Percentiles rank a stretch among this genome's conserved stretches.
Evolutionary conservation across 805 yeast species (phyloP).

Genomic region (Yamadazyma tumulicola): DNA sequence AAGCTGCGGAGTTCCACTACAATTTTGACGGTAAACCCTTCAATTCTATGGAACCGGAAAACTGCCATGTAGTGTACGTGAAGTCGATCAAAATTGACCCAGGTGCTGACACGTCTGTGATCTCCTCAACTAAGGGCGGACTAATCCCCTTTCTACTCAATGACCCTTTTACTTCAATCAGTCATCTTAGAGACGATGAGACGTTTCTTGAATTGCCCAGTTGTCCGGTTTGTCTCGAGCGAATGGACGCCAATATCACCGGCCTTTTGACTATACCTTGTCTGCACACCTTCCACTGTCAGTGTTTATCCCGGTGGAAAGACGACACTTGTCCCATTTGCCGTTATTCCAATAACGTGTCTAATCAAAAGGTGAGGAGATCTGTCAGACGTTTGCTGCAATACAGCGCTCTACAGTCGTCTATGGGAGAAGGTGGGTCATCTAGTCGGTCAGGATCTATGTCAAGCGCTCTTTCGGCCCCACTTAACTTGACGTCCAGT

Average conservation of each 20-base stretch:
- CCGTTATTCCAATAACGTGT: slow-evolving; percentile 58
- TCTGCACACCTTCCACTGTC: slow-evolving; percentile 91
- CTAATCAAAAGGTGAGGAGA: slow-evolving; percentile 33
- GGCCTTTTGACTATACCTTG: slow-evolving; percentile 87
- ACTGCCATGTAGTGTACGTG: slow-evolving; percentile 74
- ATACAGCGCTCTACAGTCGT: slow-evolving; percentile 3
- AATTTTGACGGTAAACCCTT: slow-evolving; percentile 70
- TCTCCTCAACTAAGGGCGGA: slow-evolving; percentile 16
- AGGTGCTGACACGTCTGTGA: slow-evolving; percentile 6
- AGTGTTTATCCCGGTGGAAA: slow-evolving; percentile 81
- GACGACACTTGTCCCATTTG: slow-evolving; percentile 92
- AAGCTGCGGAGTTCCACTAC: slow-evolving; percentile 63
- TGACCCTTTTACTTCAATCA: slow-evolving; percentile 62
- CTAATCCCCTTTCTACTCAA: slow-evolving; percentile 63
- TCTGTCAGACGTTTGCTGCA: slow-evolving; percentile 32
- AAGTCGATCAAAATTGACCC: slow-evolving; percentile 49
- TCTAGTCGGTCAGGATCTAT: background rate
- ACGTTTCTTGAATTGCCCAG: slow-evolving; percentile 67
- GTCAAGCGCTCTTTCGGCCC: background rate
- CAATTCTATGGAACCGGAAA: slow-evolving; percentile 86
- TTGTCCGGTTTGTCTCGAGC: slow-evolving; percentile 88
- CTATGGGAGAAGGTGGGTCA: background rate
- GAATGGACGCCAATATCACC: slow-evolving; percentile 76
- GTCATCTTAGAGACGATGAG: slow-evolving; percentile 5
- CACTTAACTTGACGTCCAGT: background rate